Evolutionary conservation across 345 rosid species (phyloP).

Genomic region (Punica granatum): DNA sequence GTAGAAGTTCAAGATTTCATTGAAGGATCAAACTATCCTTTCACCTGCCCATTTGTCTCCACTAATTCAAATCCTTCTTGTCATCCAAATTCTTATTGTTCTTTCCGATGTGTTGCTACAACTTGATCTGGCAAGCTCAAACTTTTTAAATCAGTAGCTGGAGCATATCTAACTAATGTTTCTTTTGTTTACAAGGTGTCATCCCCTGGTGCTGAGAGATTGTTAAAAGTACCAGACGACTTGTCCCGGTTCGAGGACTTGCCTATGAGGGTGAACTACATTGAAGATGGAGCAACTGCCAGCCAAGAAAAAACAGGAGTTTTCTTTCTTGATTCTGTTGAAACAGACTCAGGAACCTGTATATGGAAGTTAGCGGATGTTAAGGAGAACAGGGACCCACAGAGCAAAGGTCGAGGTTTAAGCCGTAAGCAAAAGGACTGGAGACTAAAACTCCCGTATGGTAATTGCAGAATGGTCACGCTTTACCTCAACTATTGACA

Average conservation of each 20-base stretch:
- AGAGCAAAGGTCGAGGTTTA: slow-evolving; percentile 68
- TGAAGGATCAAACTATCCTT: too few species aligned
- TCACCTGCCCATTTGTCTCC: not conserved
- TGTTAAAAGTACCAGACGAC: slow-evolving; percentile 71
- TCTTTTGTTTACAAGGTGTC: slow-evolving; percentile 50
- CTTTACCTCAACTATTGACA: slow-evolving; percentile 50
- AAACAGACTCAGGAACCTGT: slow-evolving; percentile 48
- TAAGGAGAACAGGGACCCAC: slow-evolving; percentile 72
- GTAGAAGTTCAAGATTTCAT: too few species aligned
- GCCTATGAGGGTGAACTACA: slow-evolving; percentile 64
- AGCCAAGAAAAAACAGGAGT: slow-evolving; percentile 39
- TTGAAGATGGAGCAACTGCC: slow-evolving; percentile 33
- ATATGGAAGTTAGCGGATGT: slow-evolving; percentile 83
- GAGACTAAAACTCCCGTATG: slow-evolving; percentile 53
- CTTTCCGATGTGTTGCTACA: not conserved
- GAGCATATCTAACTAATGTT: not conserved
- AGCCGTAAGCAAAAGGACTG: slow-evolving; percentile 72
- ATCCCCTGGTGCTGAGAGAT: slow-evolving; percentile 84
- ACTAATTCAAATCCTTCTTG: not conserved
- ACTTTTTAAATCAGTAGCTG: not conserved
- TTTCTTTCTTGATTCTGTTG: slow-evolving; percentile 56
- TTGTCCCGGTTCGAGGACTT: slow-evolving; percentile 53
- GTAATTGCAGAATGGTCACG: slow-evolving; percentile 42
- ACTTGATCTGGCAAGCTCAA: not conserved
- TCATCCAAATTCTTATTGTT: not conserved